Conservation (phyloP, 2,329 filamentous ascomycete genomes). For the Cytospora leucostoma region DNA sequence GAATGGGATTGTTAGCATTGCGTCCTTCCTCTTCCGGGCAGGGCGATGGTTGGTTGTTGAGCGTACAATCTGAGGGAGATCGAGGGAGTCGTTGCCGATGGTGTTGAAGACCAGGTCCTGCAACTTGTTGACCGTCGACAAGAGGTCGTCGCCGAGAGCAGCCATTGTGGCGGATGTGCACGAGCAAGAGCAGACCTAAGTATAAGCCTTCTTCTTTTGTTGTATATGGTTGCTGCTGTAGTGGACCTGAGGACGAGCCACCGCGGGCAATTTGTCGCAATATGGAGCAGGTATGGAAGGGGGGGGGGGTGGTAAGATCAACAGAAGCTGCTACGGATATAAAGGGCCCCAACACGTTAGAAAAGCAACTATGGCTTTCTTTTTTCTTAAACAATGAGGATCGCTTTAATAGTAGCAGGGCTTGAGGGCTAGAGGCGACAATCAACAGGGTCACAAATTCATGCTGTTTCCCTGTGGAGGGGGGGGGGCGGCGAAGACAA, state of each 20-base stretch:
- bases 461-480: slow-evolving; percentile 18
- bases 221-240: slow-evolving; percentile 9
- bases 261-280: slow-evolving; percentile 7
- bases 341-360: slow-evolving; percentile 11
- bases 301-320: slow-evolving; percentile 17
- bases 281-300: slow-evolving; percentile 7
- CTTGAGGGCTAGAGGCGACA: neutral
- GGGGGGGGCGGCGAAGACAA: slow-evolving; percentile 14
- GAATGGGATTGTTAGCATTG: slow-evolving; percentile 30
- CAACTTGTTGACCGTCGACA: slow-evolving; percentile 95
- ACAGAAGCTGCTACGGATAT: slow-evolving; percentile 24
- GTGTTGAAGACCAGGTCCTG: slow-evolving; percentile 99
- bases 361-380: neutral
- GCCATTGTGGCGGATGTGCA: slow-evolving; percentile 63
- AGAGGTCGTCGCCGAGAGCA: slow-evolving; percentile 90
- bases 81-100: slow-evolving; percentile 96
- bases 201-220: neutral
- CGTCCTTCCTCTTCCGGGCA: slow-evolving; percentile 26
- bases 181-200: slow-evolving; percentile 8
- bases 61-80: slow-evolving; percentile 95
- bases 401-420: slow-evolving; percentile 1
- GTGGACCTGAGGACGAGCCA: neutral
- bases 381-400: slow-evolving; percentile 10
- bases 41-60: slow-evolving; percentile 6
- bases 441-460: slow-evolving; percentile 14